Evolutionary conservation across 2,329 filamentous ascomycete genomes (phyloP).

Genomic region (Dactylellina drechsleri): DNA sequence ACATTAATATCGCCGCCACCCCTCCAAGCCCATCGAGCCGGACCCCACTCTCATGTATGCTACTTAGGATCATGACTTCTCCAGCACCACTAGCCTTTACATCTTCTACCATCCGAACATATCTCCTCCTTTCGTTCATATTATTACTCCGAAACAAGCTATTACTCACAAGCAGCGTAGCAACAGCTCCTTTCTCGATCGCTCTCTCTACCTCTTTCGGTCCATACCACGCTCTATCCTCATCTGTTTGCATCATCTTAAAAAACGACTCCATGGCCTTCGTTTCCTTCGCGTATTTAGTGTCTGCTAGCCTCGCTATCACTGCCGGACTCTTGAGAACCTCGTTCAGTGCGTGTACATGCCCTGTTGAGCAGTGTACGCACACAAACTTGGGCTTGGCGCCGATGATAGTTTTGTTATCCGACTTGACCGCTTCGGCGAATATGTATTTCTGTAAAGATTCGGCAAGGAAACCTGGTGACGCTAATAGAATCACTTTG

Average conservation of each 20-base stretch:
- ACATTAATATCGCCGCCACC: constrained; percentile 89
- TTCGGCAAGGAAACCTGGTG: constrained; percentile 84
- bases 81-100: constrained; percentile 83
- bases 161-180: constrained; percentile 86
- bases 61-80: constrained; percentile 87
- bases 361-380: constrained; percentile 84
- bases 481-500: constrained; percentile 82
- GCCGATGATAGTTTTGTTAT: constrained; percentile 76
- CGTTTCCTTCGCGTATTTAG: constrained; percentile 87
- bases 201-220: constrained; percentile 82
- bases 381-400: constrained; percentile 74
- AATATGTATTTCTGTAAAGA: constrained; percentile 82
- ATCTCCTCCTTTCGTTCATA: constrained; percentile 77
- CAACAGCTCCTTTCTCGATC: constrained; percentile 86
- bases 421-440: constrained; percentile 70
- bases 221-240: constrained; percentile 91
- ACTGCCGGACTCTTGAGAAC: constrained; percentile 85
- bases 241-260: constrained; percentile 79
- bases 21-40: constrained; percentile 84
- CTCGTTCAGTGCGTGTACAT: constrained; percentile 87
- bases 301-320: constrained; percentile 79
- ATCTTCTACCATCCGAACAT: constrained; percentile 85
- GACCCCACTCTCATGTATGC: constrained; percentile 91
- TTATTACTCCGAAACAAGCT: constrained; percentile 85
- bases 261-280: constrained; percentile 85